phyloP scores from a whole-genome alignment of 345 rosid species.

The Brassica cretica region DNA sequence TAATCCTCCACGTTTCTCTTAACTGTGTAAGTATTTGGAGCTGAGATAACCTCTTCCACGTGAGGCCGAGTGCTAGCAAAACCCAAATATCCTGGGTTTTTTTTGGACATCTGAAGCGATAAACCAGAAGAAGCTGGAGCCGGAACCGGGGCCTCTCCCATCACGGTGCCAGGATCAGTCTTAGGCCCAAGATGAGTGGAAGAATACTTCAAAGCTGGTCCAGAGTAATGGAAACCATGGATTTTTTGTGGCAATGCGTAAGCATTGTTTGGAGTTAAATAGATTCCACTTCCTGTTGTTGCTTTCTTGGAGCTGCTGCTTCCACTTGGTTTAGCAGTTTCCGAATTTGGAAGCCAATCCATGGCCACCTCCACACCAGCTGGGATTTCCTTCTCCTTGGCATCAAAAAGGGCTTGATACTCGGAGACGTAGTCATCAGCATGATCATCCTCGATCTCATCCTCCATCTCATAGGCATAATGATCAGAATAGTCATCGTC shows the following conservation, averaged over 20 bases:
- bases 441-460: slow-evolving; percentile 36
- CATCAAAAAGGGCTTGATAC: slow-evolving; percentile 73
- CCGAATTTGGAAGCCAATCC: slow-evolving; percentile 56
- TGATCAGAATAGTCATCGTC: slow-evolving; percentile 42
- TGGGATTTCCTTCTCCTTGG: slow-evolving; percentile 61
- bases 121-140: slow-evolving; percentile 21
- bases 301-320: slow-evolving; percentile 32
- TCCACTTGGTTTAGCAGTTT: slow-evolving; percentile 30
- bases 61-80: not conserved
- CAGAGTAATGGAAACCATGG: not conserved
- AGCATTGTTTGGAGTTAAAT: slow-evolving; percentile 1
- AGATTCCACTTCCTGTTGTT: slow-evolving; percentile 18
- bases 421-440: slow-evolving; percentile 47
- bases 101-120: slow-evolving; percentile 13
- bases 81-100: not conserved
- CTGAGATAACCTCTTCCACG: slow-evolving; percentile 21
- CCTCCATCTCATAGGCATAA: slow-evolving; percentile 36
- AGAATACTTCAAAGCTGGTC: not conserved
- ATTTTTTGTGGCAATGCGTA: slow-evolving; percentile 30
- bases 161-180: slow-evolving; percentile 24
- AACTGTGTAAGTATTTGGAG: slow-evolving; percentile 33
- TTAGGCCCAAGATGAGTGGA: slow-evolving; percentile 24
- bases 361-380: slow-evolving; percentile 77
- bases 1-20: slow-evolving; percentile 48
- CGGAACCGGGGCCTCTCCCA: slow-evolving; percentile 22